Evolutionary conservation across 768 basidiomycete species (phyloP).

Genomic region (Dendrothele bispora): DNA sequence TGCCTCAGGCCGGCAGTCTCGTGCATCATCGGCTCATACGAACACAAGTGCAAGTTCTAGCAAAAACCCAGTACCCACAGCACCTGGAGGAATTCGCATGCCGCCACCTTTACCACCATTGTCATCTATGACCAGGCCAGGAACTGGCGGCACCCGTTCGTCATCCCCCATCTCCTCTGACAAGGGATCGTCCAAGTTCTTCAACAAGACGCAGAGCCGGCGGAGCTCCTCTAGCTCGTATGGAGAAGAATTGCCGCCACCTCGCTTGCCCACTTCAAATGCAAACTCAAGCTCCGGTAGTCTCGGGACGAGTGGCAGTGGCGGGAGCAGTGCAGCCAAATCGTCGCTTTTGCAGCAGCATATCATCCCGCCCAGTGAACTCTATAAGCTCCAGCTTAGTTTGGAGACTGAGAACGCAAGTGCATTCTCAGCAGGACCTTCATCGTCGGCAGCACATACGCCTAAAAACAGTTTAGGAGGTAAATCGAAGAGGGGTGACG

Average conservation of each 20-base stretch:
- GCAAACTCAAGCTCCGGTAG: background rate
- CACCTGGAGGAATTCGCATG: too few species aligned
- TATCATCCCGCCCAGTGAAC: slow-evolving; percentile 57
- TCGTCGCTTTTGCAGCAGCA: slow-evolving; percentile 27
- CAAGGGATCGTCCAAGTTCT: slow-evolving; percentile 52
- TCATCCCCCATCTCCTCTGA: slow-evolving; percentile 65
- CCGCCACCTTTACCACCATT: too few species aligned
- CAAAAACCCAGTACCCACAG: too few species aligned
- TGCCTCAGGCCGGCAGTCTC: too few species aligned
- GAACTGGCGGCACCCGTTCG: slow-evolving; percentile 53
- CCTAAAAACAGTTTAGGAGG: background rate
- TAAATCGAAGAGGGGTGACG: slow-evolving; percentile 14
- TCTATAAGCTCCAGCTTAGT: slow-evolving; percentile 39
- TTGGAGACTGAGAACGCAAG: slow-evolving; percentile 10
- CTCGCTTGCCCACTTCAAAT: slow-evolving; percentile 6
- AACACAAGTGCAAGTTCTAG: too few species aligned
- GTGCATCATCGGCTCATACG: too few species aligned
- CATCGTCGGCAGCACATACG: too few species aligned
- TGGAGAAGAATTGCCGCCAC: slow-evolving; percentile 20
- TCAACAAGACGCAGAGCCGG: slow-evolving; percentile 39
- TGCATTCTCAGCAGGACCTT: too few species aligned
- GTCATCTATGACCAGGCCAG: slow-evolving; percentile 31
- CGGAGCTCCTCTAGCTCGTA: slow-evolving; percentile 62
- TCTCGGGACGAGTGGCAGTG: background rate
- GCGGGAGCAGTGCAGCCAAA: too few species aligned